These are phyloP conservation scores for Solanum chacoense DNA, from an alignment of 305 asterid genomes.

Conservation along the genomic window DNA sequence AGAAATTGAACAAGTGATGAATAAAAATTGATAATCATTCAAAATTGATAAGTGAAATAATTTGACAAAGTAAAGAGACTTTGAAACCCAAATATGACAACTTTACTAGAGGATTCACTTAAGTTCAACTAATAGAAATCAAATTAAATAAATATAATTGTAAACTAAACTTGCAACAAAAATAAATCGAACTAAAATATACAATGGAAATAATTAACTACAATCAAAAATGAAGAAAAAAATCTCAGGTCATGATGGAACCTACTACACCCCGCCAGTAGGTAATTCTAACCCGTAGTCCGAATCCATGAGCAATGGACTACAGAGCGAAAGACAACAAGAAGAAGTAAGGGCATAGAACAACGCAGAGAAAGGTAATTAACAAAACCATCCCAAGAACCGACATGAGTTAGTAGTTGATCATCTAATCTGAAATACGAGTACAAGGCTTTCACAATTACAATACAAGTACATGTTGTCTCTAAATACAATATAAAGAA, in stretches of 20 bases:
- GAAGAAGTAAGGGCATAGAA: not conserved
- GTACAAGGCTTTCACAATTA: not conserved
- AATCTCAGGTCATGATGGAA: not conserved
- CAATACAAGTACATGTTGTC: not conserved
- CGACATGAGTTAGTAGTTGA: not conserved
- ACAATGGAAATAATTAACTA: not conserved
- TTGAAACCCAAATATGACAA: not conserved
- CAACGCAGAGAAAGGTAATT: not conserved
- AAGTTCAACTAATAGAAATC: not conserved
- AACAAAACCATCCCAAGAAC: not conserved
- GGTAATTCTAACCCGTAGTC: not conserved
- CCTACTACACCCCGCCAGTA: not conserved
- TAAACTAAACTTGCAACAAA: not conserved
- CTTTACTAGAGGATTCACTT: not conserved
- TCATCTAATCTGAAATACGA: not conserved
- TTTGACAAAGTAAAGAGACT: not conserved
- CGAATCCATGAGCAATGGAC: not conserved
- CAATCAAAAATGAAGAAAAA: not conserved
- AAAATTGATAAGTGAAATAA: not conserved
- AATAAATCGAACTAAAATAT: not conserved
- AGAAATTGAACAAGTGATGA: too few relatives aligned
- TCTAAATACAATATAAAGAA: not conserved
- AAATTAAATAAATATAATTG: not conserved
- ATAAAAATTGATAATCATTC: too few relatives aligned
- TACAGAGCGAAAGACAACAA: not conserved